These are phyloP conservation scores for Pythium dissotocum DNA, from an alignment of 352 stramenopile species.

Conservation along the genomic window DNA sequence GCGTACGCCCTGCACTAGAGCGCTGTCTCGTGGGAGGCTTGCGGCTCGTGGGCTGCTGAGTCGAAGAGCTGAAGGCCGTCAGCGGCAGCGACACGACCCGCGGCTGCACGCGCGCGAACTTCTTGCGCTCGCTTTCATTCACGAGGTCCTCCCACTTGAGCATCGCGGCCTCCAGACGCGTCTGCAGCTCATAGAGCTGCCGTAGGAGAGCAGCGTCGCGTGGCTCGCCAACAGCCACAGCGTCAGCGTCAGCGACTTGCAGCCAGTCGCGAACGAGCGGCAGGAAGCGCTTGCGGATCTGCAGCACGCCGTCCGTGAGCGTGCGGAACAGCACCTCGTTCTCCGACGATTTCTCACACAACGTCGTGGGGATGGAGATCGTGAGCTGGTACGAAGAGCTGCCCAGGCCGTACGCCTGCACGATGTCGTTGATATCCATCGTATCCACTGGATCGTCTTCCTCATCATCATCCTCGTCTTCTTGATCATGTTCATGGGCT, in stretches of 20 bases:
- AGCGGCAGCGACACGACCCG: slow-evolving; percentile 34
- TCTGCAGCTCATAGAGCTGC: slow-evolving; percentile 18
- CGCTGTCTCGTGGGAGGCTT: background rate
- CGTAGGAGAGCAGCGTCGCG: slow-evolving; percentile 14
- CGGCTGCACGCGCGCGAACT: slow-evolving; percentile 31
- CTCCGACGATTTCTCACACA: slow-evolving; percentile 61
- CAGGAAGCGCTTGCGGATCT: slow-evolving; percentile 74
- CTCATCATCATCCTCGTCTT: slow-evolving; percentile 6
- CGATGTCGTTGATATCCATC: slow-evolving; percentile 83
- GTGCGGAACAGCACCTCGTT: slow-evolving; percentile 67
- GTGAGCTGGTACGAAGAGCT: slow-evolving; percentile 77
- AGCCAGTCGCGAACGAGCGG: slow-evolving; percentile 63
- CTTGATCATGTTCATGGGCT: slow-evolving; percentile 10
- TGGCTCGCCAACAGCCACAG: background rate
- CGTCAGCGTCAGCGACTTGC: slow-evolving; percentile 16
- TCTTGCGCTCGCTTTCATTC: slow-evolving; percentile 38
- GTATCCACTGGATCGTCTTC: slow-evolving; percentile 21
- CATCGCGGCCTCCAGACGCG: slow-evolving; percentile 36
- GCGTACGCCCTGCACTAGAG: background rate
- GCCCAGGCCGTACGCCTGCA: slow-evolving; percentile 71
- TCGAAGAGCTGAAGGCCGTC: slow-evolving; percentile 9
- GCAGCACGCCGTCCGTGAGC: slow-evolving; percentile 52
- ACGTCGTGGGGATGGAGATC: slow-evolving; percentile 56
- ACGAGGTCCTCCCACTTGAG: slow-evolving; percentile 45
- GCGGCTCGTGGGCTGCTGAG: background rate